Percentiles rank a stretch among this genome's conserved stretches.
Conservation (phyloP, 805 yeast species). For the Middelhovenomyces tepae region DNA sequence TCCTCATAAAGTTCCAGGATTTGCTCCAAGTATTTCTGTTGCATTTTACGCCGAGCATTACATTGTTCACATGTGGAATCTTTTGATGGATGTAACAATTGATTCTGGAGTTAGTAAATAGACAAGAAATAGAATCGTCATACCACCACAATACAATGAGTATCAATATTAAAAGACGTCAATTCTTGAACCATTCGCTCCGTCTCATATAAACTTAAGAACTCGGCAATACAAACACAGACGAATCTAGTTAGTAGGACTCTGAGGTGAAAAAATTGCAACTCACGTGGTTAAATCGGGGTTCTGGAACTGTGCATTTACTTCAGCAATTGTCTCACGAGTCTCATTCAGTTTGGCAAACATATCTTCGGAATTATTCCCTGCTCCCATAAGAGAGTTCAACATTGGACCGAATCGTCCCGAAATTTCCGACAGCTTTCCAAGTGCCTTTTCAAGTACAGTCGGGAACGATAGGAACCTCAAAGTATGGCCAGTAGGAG, state of each 20-base stretch:
- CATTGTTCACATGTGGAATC: slow-evolving; percentile 79
- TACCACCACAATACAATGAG: slow-evolving; percentile 89
- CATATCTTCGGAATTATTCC: slow-evolving; percentile 49
- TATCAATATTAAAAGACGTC: slow-evolving; percentile 91
- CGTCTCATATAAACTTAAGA: slow-evolving; percentile 90
- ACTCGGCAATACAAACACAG: slow-evolving; percentile 96
- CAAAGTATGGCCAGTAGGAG: slow-evolving; percentile 98
- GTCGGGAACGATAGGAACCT: slow-evolving; percentile 92
- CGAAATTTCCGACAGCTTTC: slow-evolving; percentile 78
- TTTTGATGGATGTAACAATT: slow-evolving; percentile 71
- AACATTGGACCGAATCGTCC: slow-evolving; percentile 88
- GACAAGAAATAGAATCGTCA: too few relatives aligned
- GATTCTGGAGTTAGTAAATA: too few relatives aligned
- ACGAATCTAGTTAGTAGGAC: slow-evolving; percentile 33
- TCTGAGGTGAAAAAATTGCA: too few relatives aligned
- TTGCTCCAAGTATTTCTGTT: slow-evolving; percentile 87
- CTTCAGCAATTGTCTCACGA: slow-evolving; percentile 73
- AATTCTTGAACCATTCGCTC: slow-evolving; percentile 97
- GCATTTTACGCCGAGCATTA: slow-evolving; percentile 90
- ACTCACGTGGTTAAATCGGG: slow-evolving; percentile 91
- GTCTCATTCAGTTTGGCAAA: slow-evolving; percentile 71
- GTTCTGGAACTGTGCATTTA: slow-evolving; percentile 88
- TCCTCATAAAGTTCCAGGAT: slow-evolving; percentile 95
- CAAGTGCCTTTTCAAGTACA: slow-evolving; percentile 77
- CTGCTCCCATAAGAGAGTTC: slow-evolving; percentile 59